Base-by-base conservation (phyloP, 1,284 basidiomycete genomes). In the Spongiforma sp. region DNA sequence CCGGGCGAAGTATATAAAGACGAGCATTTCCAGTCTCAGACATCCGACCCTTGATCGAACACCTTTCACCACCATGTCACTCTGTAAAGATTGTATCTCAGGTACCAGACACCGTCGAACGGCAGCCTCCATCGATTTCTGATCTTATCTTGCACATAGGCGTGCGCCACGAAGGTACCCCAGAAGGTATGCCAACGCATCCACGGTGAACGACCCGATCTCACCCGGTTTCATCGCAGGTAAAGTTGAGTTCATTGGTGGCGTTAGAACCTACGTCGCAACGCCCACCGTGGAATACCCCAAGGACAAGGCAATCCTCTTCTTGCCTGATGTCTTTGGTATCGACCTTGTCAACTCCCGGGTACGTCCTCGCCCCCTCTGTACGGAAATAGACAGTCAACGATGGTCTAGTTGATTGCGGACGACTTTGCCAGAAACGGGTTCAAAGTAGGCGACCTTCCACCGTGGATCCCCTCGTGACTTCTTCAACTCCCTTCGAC, bases 381-480 rank as follows among this genome's bases (percentile, higher is more conserved):
- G n/a, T n/a, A n/a, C n/a, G n/a, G n/a, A n/a, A n/a, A n/a, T n/a
- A n/a, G n/a, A n/a, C n/a, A n/a, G n/a, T n/a, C n/a, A n/a, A n/a
- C n/a, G n/a, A n/a, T n/a, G n/a, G n/a, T n/a, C n/a, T 70, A 90
- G 88, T 81, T 90, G 34, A 78, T 91, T 37, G 86, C 82, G 17
- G 93, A 94, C 71, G 88, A 87, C 71, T 93, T 89, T 77, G 91
- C 92, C 21, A 80, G 80, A 33, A 89, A 91, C 67, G 92, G 91
- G 15, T 90, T 86, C 82, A 86, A 87, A 76, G 86, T 86, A 64
- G 36, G 73, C 48, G 39, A 30, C 10, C 9, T 21, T 41, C 39
- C 17, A 12, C 30, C 21, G 17, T 12, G 11, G 15, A 10, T 46
- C 3, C 21, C 8, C 11, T 11, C 43, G 7, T 15, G 14, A 17